These are phyloP conservation scores for Besnoitia besnoiti DNA, from an alignment of 169 alveolate genomes.

Conservation along the genomic window DNA sequence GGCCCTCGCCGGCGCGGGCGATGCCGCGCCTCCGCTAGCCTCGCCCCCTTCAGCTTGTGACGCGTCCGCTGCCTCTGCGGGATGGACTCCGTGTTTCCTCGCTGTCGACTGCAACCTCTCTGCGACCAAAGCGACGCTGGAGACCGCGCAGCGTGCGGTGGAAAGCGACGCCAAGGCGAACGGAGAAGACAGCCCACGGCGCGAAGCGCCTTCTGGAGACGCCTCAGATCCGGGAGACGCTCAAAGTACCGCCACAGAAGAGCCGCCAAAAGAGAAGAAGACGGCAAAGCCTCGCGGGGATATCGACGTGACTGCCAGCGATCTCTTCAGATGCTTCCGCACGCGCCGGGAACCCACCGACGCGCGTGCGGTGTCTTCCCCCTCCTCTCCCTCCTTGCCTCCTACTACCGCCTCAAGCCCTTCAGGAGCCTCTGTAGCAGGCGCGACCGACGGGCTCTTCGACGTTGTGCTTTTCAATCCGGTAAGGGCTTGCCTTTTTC, in stretches of 20 bases:
- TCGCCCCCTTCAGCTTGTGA: neutral
- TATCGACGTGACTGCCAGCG: neutral
- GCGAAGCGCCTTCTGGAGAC: too few relatives aligned
- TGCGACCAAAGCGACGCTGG: neutral
- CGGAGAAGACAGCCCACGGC: neutral
- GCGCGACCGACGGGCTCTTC: neutral
- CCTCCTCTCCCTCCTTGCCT: neutral
- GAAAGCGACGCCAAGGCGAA: neutral
- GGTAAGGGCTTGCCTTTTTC: too few relatives aligned
- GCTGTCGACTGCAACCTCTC: constrained; percentile 2
- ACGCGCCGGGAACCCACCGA: too few relatives aligned
- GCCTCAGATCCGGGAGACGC: neutral
- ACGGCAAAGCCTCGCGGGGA: neutral
- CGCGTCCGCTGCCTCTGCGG: neutral
- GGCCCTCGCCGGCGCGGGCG: neutral
- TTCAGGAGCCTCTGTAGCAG: neutral
- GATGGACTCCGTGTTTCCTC: neutral
- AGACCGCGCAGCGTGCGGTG: neutral
- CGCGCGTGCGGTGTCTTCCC: neutral
- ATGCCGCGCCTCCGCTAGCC: neutral
- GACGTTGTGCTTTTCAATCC: constrained; percentile 14
- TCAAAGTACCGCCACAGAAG: neutral
- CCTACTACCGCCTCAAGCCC: too few relatives aligned
- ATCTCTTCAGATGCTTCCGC: neutral
- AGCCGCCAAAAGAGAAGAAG: neutral